Evolutionary conservation across 73 alveolate species (phyloP), one percentile per base, ranked within the genome.

Genomic region (Halteria grandinella): DNA sequence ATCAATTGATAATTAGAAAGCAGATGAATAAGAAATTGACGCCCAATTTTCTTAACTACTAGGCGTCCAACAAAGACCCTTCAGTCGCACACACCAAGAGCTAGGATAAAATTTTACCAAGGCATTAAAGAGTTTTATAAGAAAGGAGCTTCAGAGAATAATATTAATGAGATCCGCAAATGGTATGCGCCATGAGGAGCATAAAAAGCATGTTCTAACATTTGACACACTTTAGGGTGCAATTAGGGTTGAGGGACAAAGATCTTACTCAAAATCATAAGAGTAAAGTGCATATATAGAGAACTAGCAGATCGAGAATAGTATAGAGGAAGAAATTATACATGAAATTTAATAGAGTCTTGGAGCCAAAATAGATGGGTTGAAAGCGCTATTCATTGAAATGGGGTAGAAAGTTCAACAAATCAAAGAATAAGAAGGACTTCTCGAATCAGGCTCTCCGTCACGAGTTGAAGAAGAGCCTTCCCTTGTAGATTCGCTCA

Each of bases 281-380:
- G 34, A 11, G 50, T 10, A 14, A 11, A 14, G 50, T 39, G 50
- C 17, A n/a, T n/a, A n/a, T n/a, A n/a, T n/a, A n/a, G n/a, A n/a
- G 10, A 14, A 39, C 34, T 60, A 60, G 25, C 37, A 60, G n/a
- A n/a, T 40, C 15, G 77, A 60, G 6, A 60, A 60, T 29, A 60
- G 77, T 27, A 60, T 60, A 40, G 77, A 60, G 27, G 77, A 60
- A 60, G 77, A 60, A 21, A 60, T 60, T 6, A 15, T 60, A 12
- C 37, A 39, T 28, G 77, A 60, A 39, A 60, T 60, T 1, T 60
- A 55, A 37, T 40, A 55, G 5, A 60, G 43, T 39, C 51, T 60
- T 3, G 77, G 60, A 10, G 8, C 55, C 24, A 60, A 60, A 39
- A 60, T 60, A 59, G 77, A 60, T 39, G 77, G 77, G n/a, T 33